These are phyloP conservation scores for Cercospora sp. DNA, from an alignment of 2,329 filamentous ascomycete genomes.

Conservation along the genomic window DNA sequence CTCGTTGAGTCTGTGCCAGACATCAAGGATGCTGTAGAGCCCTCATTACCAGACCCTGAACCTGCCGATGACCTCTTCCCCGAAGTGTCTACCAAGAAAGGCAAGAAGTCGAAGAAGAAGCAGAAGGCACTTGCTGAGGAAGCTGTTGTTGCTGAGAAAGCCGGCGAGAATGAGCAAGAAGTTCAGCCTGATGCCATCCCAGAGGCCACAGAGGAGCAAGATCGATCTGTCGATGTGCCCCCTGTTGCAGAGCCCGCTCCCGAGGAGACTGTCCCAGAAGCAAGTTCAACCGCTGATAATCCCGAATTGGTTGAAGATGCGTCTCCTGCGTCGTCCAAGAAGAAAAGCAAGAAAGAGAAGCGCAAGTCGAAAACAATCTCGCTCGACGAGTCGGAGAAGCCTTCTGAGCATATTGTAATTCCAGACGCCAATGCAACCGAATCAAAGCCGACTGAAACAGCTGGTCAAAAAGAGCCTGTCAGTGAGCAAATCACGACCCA, in stretches of 20 bases:
- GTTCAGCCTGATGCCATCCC: not conserved
- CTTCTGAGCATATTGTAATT: not conserved
- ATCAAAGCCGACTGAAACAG: not conserved
- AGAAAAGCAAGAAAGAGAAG: constrained; percentile 30
- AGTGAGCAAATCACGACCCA: too few species aligned
- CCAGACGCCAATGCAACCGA: not conserved
- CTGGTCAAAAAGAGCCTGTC: not conserved
- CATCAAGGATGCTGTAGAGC: not conserved
- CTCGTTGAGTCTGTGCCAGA: not conserved
- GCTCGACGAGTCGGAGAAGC: not conserved
- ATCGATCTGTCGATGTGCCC: not conserved
- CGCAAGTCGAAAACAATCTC: constrained; percentile 6
- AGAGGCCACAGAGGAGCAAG: not conserved
- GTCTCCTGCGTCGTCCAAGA: constrained; percentile 12
- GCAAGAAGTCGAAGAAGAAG: constrained; percentile 27
- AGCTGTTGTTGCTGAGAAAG: not conserved
- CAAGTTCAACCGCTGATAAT: not conserved
- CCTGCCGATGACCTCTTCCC: constrained; percentile 20
- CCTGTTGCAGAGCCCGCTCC: not conserved
- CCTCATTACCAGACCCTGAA: not conserved
- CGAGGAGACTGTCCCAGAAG: not conserved
- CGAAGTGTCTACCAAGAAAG: constrained; percentile 34
- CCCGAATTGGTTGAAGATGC: constrained; percentile 2
- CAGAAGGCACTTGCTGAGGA: constrained; percentile 19
- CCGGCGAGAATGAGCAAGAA: not conserved